Base-by-base conservation (phyloP, 371 early-diverging fungal species). In the Smittium mucronatum region DNA sequence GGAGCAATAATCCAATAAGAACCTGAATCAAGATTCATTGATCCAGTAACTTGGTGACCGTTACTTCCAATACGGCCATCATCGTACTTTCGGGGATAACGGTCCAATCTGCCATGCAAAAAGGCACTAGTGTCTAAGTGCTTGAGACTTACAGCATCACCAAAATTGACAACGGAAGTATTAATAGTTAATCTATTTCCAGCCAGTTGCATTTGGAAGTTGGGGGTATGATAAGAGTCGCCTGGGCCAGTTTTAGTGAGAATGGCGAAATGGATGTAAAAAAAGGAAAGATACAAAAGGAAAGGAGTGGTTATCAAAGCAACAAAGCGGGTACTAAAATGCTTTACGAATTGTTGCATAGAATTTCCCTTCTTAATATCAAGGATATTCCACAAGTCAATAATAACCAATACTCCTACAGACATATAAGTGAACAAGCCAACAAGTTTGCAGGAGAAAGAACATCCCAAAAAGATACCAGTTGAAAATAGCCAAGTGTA, bases 1-100 rank as follows among this genome's bases (percentile, higher is more conserved):
- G 93, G 88, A 57, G 81, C 76, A 58, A 98, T 81, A 32, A 82
- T 84, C 97, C 97, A 98, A 69, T 82, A 74, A 73, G 89, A 92
- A 60, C 76, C 76, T 8, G 58, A 34, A 36, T 30, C 58, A 70
- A 93, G 90, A 0, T 75, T 71, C 60, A 78, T 78, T 73, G 87
- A 84, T 1, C 87, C 83, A 1, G 93, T 94, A 1, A 97, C 95
- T 78, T 96, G 96, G 73, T 95, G 97, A 15, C 97, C 88, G 76
- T 89, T 87, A 74, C 89, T 89, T 74, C 91, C 90, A 64, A 98
- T 84, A 34, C 96, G 88, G 34, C 91, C 92, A 79, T 96, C 95
- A 16, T 92, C 90, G 75, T 98, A 95, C 60, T 90, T 84, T 33
- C 94, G 78, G 11, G 98, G 98, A 76, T 96, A 97, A 33, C 79